phyloP scores from a whole-genome alignment of 192 early-diverging fungal species.

The Lunasporangiospora selenospora region DNA sequence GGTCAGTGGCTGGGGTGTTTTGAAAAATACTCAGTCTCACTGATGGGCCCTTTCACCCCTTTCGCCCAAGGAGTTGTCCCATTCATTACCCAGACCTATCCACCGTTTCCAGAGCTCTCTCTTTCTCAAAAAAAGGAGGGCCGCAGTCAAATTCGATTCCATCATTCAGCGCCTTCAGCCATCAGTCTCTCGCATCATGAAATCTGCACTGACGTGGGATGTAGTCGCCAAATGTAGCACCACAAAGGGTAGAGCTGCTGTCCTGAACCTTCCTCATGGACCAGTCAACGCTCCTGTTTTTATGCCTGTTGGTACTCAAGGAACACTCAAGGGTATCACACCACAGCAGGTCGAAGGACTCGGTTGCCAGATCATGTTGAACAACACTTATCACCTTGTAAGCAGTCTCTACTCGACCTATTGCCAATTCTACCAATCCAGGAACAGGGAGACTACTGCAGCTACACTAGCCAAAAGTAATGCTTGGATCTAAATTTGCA shows the following conservation, averaged over 20 bases:
- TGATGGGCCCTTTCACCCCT: no score
- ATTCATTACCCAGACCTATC: no score
- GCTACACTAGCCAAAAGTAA: no score
- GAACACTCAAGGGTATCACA: slow-evolving; percentile 84
- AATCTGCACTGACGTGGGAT: slow-evolving; percentile 76
- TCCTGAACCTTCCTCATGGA: slow-evolving; percentile 83
- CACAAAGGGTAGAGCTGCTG: slow-evolving; percentile 78
- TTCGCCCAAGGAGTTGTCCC: no score
- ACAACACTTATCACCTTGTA: slow-evolving; percentile 89
- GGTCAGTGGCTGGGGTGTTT: no score
- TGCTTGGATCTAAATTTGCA: no score
- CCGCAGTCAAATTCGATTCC: no score
- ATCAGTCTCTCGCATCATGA: slow-evolving; percentile 52
- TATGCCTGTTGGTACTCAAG: slow-evolving; percentile 91
- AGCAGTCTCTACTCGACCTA: background rate
- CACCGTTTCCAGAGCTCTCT: no score
- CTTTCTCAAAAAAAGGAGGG: no score
- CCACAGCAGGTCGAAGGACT: slow-evolving; percentile 74
- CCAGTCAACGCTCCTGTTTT: slow-evolving; percentile 85
- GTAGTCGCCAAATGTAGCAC: slow-evolving; percentile 80
- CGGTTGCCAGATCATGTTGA: slow-evolving; percentile 85
- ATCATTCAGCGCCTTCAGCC: slow-evolving; percentile 44
- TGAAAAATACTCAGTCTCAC: no score
- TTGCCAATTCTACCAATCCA: no score
- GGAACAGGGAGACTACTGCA: no score